These are phyloP conservation scores for Sphaerobolus stellatus DNA, from an alignment of 1,284 basidiomycete species.

Conservation along the genomic window DNA sequence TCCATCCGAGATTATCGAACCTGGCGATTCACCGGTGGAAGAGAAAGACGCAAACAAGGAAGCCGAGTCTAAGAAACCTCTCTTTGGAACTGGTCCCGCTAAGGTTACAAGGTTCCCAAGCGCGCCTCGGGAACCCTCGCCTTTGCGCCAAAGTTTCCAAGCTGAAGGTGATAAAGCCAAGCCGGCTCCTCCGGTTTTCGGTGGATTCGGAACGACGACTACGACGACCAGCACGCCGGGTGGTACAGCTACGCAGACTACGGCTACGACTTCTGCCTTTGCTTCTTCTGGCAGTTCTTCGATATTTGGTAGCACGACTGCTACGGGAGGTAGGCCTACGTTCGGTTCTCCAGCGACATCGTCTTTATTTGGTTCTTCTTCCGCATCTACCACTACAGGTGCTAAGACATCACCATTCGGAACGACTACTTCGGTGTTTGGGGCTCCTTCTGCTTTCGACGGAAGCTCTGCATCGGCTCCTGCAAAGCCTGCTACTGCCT, in stretches of 20 bases:
- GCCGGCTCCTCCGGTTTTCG: constrained; percentile 15
- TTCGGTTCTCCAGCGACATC: neutral
- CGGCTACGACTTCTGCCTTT: constrained; percentile 15
- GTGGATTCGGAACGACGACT: constrained; percentile 9
- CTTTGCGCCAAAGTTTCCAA: constrained; percentile 64
- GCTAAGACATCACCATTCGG: neutral
- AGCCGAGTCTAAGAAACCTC: neutral
- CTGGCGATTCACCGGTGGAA: constrained; percentile 24
- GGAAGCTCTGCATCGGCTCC: no score
- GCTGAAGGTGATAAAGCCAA: constrained; percentile 41
- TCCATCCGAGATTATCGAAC: constrained; percentile 44
- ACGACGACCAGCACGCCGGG: constrained; percentile 18
- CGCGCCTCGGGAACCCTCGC: constrained; percentile 68
- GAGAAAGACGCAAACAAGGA: constrained; percentile 2
- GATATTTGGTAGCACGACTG: neutral
- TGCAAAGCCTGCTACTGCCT: no score
- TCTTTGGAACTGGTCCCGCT: no score
- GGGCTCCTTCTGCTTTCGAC: neutral
- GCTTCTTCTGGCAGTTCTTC: constrained; percentile 5
- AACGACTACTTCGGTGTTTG: neutral
- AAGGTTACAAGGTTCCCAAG: constrained; percentile 27
- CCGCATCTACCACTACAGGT: neutral
- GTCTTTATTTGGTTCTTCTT: neutral
- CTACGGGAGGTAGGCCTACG: neutral
- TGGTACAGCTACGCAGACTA: constrained; percentile 6